A percentile compares a stretch with the other conserved stretches of the same genome.
phyloP scores from a whole-genome alignment of 345 rosid species.

The Aurinia saxatilis region DNA sequence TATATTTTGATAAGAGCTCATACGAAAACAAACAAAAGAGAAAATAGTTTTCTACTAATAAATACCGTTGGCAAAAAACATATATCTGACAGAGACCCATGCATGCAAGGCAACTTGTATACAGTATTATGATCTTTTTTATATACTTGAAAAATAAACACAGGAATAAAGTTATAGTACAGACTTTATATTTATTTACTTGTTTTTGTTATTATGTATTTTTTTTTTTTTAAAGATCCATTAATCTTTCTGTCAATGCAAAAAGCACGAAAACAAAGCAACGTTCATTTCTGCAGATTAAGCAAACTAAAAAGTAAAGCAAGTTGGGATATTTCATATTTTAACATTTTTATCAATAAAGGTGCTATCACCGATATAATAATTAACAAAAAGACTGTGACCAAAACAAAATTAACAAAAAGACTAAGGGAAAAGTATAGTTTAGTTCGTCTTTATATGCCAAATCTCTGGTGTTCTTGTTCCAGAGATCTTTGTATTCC shows the following conservation, averaged over 20 bases:
- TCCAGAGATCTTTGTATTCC: neutral
- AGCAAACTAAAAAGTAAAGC: conserved; percentile 8
- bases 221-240: neutral
- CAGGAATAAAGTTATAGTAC: neutral
- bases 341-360: neutral
- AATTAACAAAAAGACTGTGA: neutral
- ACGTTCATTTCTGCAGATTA: conserved; percentile 50
- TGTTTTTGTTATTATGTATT: neutral
- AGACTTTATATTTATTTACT: neutral
- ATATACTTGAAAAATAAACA: neutral
- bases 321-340: conserved; percentile 14
- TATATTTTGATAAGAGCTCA: neutral
- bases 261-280: conserved; percentile 38
- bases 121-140: neutral
- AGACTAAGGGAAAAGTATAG: no score
- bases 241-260: conserved; percentile 1
- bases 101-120: conserved; percentile 8
- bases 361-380: neutral
- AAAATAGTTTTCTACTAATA: neutral
- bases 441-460: neutral
- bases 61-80: conserved; percentile 19
- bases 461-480: conserved; percentile 22
- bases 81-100: conserved; percentile 12
- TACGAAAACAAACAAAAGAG: conserved; percentile 5
- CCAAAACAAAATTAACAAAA: no score